Evolutionary conservation across 1,284 basidiomycete genomes (phyloP).

Genomic region (Xanthoconium separans): DNA sequence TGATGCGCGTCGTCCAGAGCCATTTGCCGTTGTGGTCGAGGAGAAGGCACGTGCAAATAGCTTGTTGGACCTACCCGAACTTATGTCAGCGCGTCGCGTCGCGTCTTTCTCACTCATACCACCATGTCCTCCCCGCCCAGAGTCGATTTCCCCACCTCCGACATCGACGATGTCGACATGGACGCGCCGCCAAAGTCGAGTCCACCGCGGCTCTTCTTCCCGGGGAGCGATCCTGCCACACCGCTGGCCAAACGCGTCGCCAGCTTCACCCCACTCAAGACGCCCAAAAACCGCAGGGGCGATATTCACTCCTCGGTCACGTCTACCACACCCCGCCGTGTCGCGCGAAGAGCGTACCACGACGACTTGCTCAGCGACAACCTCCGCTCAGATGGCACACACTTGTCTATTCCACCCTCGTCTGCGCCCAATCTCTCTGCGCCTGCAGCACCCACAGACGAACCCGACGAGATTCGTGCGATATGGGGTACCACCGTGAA

Average conservation of each 20-base stretch:
- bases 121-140: constrained; percentile 69
- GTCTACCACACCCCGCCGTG: constrained; percentile 25
- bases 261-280: constrained; percentile 24
- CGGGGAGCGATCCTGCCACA: constrained; percentile 41
- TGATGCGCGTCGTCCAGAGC: constrained; percentile 29
- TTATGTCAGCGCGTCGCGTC: constrained; percentile 45
- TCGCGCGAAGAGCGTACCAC: constrained; percentile 21
- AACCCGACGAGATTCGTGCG: constrained; percentile 80
- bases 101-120: constrained; percentile 10
- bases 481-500: constrained; percentile 98
- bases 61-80: constrained; percentile 30
- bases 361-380: constrained; percentile 29
- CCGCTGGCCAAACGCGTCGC: constrained; percentile 54
- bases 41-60: not conserved
- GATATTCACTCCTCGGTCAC: constrained; percentile 29
- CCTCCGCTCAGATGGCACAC: constrained; percentile 55
- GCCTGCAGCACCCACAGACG: constrained; percentile 58
- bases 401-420: constrained; percentile 60
- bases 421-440: constrained; percentile 66
- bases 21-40: constrained; percentile 19
- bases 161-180: constrained; percentile 58
- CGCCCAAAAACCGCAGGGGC: constrained; percentile 27
- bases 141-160: constrained; percentile 65
- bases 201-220: constrained; percentile 27
- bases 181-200: constrained; percentile 32